phyloP scores from a whole-genome alignment of 306 rosid species.

The Inga leiocalycina region DNA sequence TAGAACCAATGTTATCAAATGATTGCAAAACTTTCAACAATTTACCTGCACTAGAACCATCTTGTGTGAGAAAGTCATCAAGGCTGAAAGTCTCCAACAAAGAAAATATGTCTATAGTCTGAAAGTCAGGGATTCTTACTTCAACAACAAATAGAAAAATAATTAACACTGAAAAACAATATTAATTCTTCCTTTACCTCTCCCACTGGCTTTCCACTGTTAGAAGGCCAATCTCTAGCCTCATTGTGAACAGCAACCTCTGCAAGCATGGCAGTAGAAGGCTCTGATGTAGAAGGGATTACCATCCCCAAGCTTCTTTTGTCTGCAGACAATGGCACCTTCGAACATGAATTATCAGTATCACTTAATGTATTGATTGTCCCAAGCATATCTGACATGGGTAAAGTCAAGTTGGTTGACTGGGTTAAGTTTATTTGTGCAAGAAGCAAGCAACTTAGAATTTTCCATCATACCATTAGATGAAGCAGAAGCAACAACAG shows the following conservation, averaged over 20 bases:
- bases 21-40: slow-evolving; percentile 14
- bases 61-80: slow-evolving; percentile 54
- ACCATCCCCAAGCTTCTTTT: slow-evolving; percentile 30
- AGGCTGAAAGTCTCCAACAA: slow-evolving; percentile 53
- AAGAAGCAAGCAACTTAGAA: slow-evolving; percentile 32
- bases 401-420: slow-evolving; percentile 33
- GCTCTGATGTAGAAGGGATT: slow-evolving; percentile 39
- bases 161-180: slow-evolving; percentile 2
- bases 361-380: slow-evolving; percentile 26
- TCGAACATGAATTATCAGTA: slow-evolving; percentile 28
- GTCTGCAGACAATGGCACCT: slow-evolving; percentile 36
- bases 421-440: slow-evolving; percentile 33
- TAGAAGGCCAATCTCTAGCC: slow-evolving; percentile 44
- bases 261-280: slow-evolving; percentile 35
- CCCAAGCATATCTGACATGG: slow-evolving; percentile 26
- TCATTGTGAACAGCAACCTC: slow-evolving; percentile 42
- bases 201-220: slow-evolving; percentile 46
- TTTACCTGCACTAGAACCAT: slow-evolving; percentile 45
- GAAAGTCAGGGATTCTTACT: slow-evolving; percentile 27
- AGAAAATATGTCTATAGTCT: slow-evolving; percentile 64
- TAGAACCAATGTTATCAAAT: not conserved
- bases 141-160: slow-evolving; percentile 20
- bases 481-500: slow-evolving; percentile 37
- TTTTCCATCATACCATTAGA: slow-evolving; percentile 25
- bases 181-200: slow-evolving; percentile 51